Evolutionary conservation across 2,329 filamentous ascomycete genomes (phyloP).

Genomic region (Cryphonectria parasitica): DNA sequence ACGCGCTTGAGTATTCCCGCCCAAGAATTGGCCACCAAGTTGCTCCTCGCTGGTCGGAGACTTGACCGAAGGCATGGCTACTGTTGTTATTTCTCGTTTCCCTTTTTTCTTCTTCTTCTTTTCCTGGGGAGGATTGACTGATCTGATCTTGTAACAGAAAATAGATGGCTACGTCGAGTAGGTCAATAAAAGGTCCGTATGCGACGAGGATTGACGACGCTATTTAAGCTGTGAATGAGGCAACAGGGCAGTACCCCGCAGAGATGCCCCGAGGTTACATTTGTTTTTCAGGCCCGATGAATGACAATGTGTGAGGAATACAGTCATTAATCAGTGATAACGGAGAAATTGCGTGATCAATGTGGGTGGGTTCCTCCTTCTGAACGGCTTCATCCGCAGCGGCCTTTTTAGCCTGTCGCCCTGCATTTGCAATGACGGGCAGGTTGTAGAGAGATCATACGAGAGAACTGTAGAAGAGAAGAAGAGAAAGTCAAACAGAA

Average conservation of each 20-base stretch:
- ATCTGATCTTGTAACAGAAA: background rate
- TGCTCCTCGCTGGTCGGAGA: conserved; percentile 21
- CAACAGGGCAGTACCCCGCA: background rate
- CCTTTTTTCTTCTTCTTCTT: background rate
- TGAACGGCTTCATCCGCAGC: background rate
- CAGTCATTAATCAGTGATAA: background rate
- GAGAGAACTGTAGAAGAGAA: no score
- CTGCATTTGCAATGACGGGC: no score
- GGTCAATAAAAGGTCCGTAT: background rate
- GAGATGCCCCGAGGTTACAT: background rate
- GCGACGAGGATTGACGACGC: background rate
- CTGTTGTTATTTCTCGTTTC: background rate
- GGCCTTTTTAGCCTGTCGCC: no score
- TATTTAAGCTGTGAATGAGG: background rate
- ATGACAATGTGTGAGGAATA: background rate
- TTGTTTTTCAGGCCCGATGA: background rate
- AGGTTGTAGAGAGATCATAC: no score
- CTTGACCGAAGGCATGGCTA: conserved; percentile 43
- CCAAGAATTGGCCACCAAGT: conserved; percentile 32
- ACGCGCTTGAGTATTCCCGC: conserved; percentile 34
- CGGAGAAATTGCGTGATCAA: background rate
- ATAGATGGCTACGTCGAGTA: background rate
- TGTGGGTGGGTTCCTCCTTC: background rate
- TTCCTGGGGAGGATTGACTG: no score
- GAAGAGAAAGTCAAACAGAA: no score